These are phyloP conservation scores for Chytriomyces sp. DNA, from an alignment of 192 early-diverging fungal genomes.

Conservation along the genomic window DNA sequence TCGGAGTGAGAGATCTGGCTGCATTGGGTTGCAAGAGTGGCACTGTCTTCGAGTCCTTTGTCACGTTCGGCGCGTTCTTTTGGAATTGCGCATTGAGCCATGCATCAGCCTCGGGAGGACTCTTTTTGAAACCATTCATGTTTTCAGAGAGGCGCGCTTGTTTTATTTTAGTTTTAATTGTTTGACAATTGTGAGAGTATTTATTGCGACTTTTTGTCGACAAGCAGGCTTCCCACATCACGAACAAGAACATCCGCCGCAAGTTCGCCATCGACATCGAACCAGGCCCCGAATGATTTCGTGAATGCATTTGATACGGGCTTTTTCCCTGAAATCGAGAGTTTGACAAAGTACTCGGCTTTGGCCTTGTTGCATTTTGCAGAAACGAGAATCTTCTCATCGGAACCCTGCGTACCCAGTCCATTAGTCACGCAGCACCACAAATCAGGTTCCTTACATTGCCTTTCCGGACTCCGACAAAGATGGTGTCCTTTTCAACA, in stretches of 20 bases:
- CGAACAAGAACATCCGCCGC: slow-evolving; percentile 22
- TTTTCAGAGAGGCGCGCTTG: background rate
- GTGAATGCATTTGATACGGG: background rate
- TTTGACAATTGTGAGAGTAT: background rate
- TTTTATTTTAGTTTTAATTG: slow-evolving; percentile 22
- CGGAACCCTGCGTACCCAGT: slow-evolving; percentile 30
- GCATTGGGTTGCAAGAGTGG: background rate
- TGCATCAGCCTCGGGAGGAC: slow-evolving; percentile 4
- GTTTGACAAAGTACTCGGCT: slow-evolving; percentile 36
- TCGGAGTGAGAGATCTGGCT: background rate
- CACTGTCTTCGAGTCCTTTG: background rate
- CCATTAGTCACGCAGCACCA: too few relatives aligned
- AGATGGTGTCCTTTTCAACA: slow-evolving; percentile 51
- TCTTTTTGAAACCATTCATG: slow-evolving; percentile 29
- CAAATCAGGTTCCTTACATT: too few relatives aligned
- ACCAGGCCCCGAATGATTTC: slow-evolving; percentile 44
- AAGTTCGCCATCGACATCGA: slow-evolving; percentile 50
- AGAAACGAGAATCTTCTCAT: slow-evolving; percentile 30
- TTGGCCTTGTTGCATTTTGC: slow-evolving; percentile 34
- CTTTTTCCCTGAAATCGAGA: slow-evolving; percentile 19
- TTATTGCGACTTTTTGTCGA: slow-evolving; percentile 29
- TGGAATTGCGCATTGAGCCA: slow-evolving; percentile 24
- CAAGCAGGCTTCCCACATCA: slow-evolving; percentile 33
- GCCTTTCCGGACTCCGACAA: slow-evolving; percentile 46
- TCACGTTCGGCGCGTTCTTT: background rate